phyloP scores from a whole-genome alignment of 2,329 filamentous ascomycete species.

The Venturia aucupariae region DNA sequence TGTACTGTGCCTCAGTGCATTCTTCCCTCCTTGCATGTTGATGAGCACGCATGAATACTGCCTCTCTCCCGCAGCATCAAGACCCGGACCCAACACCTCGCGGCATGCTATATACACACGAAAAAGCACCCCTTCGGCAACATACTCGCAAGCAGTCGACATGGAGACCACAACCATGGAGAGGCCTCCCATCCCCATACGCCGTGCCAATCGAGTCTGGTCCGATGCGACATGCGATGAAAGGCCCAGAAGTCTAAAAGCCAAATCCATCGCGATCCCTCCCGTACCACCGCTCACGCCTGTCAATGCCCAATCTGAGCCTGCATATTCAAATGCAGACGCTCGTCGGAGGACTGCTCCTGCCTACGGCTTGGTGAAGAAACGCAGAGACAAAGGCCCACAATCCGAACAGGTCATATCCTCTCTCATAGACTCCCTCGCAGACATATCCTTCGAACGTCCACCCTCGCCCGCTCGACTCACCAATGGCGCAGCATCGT shows the following conservation, averaged over 20 bases:
- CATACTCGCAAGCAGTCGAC: background rate
- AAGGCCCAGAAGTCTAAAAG: background rate
- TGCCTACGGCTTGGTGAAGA: background rate
- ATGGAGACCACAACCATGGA: slow-evolving; percentile 7
- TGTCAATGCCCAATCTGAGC: background rate
- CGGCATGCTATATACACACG: background rate
- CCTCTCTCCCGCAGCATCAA: background rate
- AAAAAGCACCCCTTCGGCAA: background rate
- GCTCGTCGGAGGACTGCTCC: background rate
- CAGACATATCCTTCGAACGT: slow-evolving; percentile 41
- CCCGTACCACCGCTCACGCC: background rate
- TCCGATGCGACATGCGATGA: background rate
- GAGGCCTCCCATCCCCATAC: slow-evolving; percentile 10
- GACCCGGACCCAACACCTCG: background rate
- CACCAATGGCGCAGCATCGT: slow-evolving; percentile 23
- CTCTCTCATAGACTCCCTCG: slow-evolving; percentile 53
- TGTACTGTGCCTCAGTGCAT: no score
- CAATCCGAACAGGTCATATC: slow-evolving; percentile 48
- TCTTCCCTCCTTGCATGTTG: background rate
- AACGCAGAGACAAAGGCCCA: background rate
- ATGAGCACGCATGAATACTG: no score
- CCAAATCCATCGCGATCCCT: background rate
- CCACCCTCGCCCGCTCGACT: slow-evolving; percentile 32
- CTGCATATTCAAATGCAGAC: background rate
- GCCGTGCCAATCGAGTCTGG: slow-evolving; percentile 8